A percentile compares a stretch with the other conserved stretches of the same genome.
Conservation (phyloP, 148 eudicot genomes). For the Talinum fruticosum region DNA sequence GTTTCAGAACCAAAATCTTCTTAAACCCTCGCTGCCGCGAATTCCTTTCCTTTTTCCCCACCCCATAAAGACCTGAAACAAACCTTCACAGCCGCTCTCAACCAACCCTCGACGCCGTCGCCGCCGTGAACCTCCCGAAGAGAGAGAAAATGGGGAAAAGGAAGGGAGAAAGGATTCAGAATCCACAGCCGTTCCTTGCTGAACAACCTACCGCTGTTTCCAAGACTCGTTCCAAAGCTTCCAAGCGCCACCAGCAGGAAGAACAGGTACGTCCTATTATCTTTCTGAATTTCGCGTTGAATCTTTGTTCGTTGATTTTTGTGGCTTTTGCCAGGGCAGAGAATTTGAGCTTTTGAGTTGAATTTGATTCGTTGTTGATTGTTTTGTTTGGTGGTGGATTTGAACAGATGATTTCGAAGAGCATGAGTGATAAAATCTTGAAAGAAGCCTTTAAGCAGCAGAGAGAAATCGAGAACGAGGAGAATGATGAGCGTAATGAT, state of each 20-base stretch:
- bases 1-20: not conserved
- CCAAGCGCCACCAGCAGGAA: conserved; percentile 61
- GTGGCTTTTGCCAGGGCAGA: not conserved
- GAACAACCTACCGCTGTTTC: conserved; percentile 35
- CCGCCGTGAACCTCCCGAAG: conserved; percentile 4
- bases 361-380: not conserved
- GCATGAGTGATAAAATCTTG: conserved; percentile 68
- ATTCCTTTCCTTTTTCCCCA: not conserved
- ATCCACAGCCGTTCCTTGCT: conserved; percentile 55
- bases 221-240: conserved; percentile 44
- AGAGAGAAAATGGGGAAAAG: conserved; percentile 46
- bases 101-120: not conserved
- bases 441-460: conserved; percentile 77
- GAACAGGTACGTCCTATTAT: conserved; percentile 32
- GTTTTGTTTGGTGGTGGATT: not conserved
- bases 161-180: conserved; percentile 35
- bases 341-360: not conserved
- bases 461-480: conserved; percentile 72
- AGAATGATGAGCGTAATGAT: conserved; percentile 31
- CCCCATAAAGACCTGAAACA: not conserved
- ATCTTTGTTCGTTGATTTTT: not conserved
- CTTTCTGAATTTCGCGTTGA: not conserved
- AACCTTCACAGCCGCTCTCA: not conserved
- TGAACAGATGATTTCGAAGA: conserved; percentile 53
- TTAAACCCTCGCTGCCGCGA: conserved; percentile 7